Base-by-base conservation (phyloP, 768 basidiomycete species). In the Leucocoprinus leucothites region DNA sequence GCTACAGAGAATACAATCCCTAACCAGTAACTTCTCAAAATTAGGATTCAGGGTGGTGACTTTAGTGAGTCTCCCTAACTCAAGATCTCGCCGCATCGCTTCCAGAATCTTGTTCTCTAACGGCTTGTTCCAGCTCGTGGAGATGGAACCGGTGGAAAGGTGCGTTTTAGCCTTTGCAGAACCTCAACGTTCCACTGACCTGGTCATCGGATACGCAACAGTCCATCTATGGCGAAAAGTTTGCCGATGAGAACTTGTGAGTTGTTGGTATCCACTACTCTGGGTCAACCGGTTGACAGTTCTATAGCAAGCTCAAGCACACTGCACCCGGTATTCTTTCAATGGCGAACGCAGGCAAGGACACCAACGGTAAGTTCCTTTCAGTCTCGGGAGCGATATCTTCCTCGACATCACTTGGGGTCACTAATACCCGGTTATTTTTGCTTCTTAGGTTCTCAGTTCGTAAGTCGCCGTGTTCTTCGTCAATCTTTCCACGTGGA, bases 31-130 rank as follows among this genome's bases (percentile, higher is more conserved):
- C 13, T 46, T 35, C 11, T 46, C 9, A 48, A 31, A 26, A 26
- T 57, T 58, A 91, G 91, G 91, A 94, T 96, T 63, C 95, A 98
- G 75, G 95, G 95, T 65, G 96, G 96, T 74, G 96, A 98, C 75
- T 99, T 98, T 74, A 97, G 91, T 89, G 69, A 63, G 89, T 82
- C 14, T 51, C 14, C 14, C n/a, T 46, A 14, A 19, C 25, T 7
- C 31, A 26, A 38, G 5, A 21, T 47, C 44, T 22, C 19, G n/a
- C 36, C 9, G 21, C 44, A 40, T 8, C n/a, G 9, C 28, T 38
- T n/a, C 28, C n/a, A 26, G 11, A 31, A 26, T 25, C 31, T 41
- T n/a, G 5, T 6, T 2, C 43, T 56, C 9, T 18, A 31, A 57
- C 50, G 26, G 41, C 55, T 63, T 53, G 22, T 31, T 46, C 46